Base-by-base conservation (phyloP, 352 stramenopile species). In the Pythium dissotocum region DNA sequence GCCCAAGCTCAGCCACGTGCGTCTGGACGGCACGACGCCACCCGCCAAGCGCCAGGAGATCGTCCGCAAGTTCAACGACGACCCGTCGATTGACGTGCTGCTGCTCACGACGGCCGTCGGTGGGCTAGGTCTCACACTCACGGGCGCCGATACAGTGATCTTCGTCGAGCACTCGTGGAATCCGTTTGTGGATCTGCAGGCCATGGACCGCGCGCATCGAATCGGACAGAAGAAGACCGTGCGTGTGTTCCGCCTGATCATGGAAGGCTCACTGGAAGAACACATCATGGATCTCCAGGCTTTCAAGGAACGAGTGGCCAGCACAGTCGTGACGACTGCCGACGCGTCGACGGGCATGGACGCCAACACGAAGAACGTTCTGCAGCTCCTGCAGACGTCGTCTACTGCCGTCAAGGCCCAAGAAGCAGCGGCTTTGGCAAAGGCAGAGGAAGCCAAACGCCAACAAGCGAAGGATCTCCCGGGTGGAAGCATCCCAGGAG, bases 111-210 rank as follows among this genome's bases (percentile, higher is more conserved):
- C 97, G 0, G 80, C 88, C 36, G 87, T 99, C 32, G 97, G 98
- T 18, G 95, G 96, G 0, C 73, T 99, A 6, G 98, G 98, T 21
- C 86, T 99, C 7, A 99, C 98, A 62, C 82, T 99, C 51, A 99
- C 95, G 7, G 92, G 89, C 12, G 97, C 97, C 4, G 95, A 99
- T 75, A 99, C 92, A 0, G 97, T 99, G 9, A 97, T 99, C 40
- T 99, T 99, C 70, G 71, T 99, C 1, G 98, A 99, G 76, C 93
- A 98, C 64, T 95, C 98, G 59, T 99, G 97, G 95, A 99, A 99
- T 70, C 97, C 97, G 21, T 96, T 97, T 71, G 89, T 98, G 36
- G 97, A 99, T 72, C 51, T 98, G 46, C 94, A 98, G 69, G 94
- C 90, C 12, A 97, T 96, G 88, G 88, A 96, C 69, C 77, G 88